phyloP scores from a whole-genome alignment of 2,329 filamentous ascomycete species.

The Hymenoscyphus fructigenus region DNA sequence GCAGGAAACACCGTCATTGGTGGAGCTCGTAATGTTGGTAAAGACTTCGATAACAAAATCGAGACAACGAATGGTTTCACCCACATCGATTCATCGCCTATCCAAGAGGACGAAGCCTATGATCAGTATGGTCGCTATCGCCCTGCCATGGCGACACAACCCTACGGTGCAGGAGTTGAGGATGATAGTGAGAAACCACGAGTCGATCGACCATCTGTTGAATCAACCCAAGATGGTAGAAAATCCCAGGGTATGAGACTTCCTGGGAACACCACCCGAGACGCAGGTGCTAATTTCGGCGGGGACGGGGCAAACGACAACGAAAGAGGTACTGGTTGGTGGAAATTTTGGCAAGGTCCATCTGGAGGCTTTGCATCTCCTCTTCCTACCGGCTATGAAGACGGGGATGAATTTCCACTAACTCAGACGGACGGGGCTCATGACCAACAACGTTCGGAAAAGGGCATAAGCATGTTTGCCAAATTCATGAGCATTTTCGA shows the following conservation, averaged over 20 bases:
- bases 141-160: slow-evolving; percentile 12
- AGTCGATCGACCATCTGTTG: slow-evolving; percentile 13
- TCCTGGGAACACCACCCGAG: slow-evolving; percentile 30
- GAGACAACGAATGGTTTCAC: slow-evolving; percentile 50
- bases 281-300: slow-evolving; percentile 21
- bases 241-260: slow-evolving; percentile 18
- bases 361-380: slow-evolving; percentile 61
- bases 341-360: slow-evolving; percentile 65
- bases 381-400: slow-evolving; percentile 55
- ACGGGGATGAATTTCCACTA: slow-evolving; percentile 41
- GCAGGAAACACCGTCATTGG: slow-evolving; percentile 42
- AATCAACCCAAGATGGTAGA: slow-evolving; percentile 15
- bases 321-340: slow-evolving; percentile 44
- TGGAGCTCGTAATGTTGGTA: slow-evolving; percentile 47
- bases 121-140: slow-evolving; percentile 35
- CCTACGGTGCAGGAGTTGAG: slow-evolving; percentile 26
- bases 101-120: slow-evolving; percentile 29
- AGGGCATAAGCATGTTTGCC: slow-evolving; percentile 47
- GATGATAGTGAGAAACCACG: slow-evolving; percentile 23
- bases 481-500: slow-evolving; percentile 51
- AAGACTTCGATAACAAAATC: slow-evolving; percentile 52
- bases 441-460: slow-evolving; percentile 6
- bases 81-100: slow-evolving; percentile 26
- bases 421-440: slow-evolving; percentile 36
- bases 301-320: slow-evolving; percentile 23